Percentiles rank a stretch among this genome's conserved stretches.
Evolutionary conservation across 2,329 filamentous ascomycete species (phyloP).

Genomic region (Nemania sp.): DNA sequence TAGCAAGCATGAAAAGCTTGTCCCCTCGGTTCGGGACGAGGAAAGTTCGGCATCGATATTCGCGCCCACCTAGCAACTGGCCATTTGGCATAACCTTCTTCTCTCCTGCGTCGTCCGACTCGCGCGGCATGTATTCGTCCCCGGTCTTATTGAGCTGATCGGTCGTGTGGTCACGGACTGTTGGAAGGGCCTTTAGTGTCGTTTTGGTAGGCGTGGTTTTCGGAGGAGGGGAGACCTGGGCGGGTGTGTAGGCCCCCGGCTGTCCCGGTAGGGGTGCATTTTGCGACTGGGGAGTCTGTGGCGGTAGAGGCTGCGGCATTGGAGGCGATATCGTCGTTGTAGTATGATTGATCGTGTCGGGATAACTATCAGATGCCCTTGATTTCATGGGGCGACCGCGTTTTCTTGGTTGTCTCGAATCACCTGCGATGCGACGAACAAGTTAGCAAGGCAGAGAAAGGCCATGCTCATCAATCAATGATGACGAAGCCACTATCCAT

Average conservation of each 20-base stretch:
- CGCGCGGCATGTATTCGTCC: slow-evolving; percentile 94
- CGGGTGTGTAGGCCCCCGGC: slow-evolving; percentile 52
- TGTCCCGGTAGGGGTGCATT: slow-evolving; percentile 60
- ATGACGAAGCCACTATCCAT: neutral
- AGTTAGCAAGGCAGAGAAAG: slow-evolving; percentile 42
- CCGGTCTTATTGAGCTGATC: slow-evolving; percentile 90
- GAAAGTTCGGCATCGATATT: slow-evolving; percentile 94
- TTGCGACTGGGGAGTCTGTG: slow-evolving; percentile 67
- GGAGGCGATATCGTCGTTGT: slow-evolving; percentile 59
- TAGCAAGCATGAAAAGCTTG: slow-evolving; percentile 98
- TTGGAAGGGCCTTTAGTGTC: slow-evolving; percentile 92
- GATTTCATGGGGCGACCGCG: slow-evolving; percentile 73
- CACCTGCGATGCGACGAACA: slow-evolving; percentile 53
- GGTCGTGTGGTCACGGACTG: slow-evolving; percentile 95
- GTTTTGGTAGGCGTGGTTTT: slow-evolving; percentile 87
- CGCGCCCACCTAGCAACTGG: slow-evolving; percentile 81
- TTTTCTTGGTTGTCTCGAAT: slow-evolving; percentile 66
- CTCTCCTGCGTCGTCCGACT: slow-evolving; percentile 92
- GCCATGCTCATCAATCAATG: slow-evolving; percentile 13
- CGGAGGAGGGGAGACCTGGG: slow-evolving; percentile 73
- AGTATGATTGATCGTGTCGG: slow-evolving; percentile 68
- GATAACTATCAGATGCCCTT: slow-evolving; percentile 62
- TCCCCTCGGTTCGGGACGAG: slow-evolving; percentile 89
- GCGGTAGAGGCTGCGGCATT: slow-evolving; percentile 56
- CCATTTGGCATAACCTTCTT: slow-evolving; percentile 91